Evolutionary conservation across 2,329 filamentous ascomycete genomes (phyloP).

Genomic region (Rutstroemia sp.): DNA sequence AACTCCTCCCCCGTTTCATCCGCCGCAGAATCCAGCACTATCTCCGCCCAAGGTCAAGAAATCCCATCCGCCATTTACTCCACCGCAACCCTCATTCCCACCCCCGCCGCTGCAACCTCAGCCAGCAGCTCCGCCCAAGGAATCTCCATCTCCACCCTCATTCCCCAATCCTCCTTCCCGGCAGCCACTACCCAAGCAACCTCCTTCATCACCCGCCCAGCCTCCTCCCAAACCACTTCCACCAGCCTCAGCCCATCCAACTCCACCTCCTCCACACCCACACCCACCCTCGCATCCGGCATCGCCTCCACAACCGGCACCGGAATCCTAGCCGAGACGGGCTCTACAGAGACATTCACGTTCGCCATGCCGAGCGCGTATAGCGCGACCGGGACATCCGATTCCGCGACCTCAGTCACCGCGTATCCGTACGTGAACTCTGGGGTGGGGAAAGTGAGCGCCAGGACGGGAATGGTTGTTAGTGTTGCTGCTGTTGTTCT

Average conservation of each 20-base stretch:
- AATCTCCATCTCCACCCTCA: neutral
- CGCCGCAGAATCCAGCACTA: neutral
- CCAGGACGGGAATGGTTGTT: neutral
- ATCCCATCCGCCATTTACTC: neutral
- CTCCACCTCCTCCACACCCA: neutral
- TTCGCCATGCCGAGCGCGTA: slow-evolving; percentile 2
- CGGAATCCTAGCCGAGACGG: neutral
- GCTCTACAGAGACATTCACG: neutral
- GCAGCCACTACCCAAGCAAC: neutral
- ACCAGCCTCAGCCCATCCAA: neutral
- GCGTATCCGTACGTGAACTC: neutral
- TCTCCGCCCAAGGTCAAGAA: neutral
- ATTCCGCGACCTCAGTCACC: neutral
- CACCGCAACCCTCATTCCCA: neutral
- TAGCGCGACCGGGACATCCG: neutral
- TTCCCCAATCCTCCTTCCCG: neutral
- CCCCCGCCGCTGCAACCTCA: neutral
- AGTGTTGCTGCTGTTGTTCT: neutral
- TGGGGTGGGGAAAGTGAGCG: neutral
- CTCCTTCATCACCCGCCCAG: neutral
- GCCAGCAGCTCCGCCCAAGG: neutral
- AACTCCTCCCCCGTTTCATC: too few species aligned
- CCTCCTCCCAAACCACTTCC: neutral
- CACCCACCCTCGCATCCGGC: neutral
- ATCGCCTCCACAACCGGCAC: neutral